Evolutionary conservation across 805 yeast genomes (phyloP), one percentile per base, ranked within the genome.

Genomic region (Starmerella stigmatis): DNA sequence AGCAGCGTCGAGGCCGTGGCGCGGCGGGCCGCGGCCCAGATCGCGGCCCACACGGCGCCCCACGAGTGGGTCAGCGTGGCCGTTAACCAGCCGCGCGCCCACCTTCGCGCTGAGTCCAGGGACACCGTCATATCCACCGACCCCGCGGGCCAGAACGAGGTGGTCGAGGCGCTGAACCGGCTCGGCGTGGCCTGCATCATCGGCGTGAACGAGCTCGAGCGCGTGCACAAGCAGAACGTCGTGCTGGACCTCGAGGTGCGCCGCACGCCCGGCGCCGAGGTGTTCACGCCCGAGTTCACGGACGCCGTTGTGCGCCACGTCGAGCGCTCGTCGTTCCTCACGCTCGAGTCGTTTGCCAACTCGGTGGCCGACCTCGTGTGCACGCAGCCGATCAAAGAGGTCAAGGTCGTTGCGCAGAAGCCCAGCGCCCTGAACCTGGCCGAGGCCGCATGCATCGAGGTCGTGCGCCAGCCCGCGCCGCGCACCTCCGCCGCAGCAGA

Each of bases 151-250:
- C 54, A 57, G 11, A 8, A 10, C 21, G 2, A 8, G 13, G 21
- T 34, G 17, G 22, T 22, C 5, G 54, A 50, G 21, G 7, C 8
- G 4, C 8, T 53, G 6, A 12, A 19, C 7, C 71, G 73, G 5
- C 62, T 88, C 29, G 69, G 71, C 40, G 63, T 85, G 15, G 69
- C 79, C 41, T 80, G 95, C 0, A 69, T 88, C n/a, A 82, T 92
- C 53, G 99, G 98, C 4, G 92, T 92, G 7, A 89, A 86, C 66
- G 81, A 86, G 1, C 84, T 86, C 64, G 99, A 92, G 61, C 70
- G 98, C 47, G 62, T 79, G 19, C 79, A 81, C 57, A 78, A 74
- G 54, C 99, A 92, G 64, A 78, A 78, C 37, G 84, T 92, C 7
- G 63, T 69, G 2, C 51, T 82, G 23, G 81, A 81, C 54, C 46